A percentile compares a stretch with the other conserved stretches of the same genome.
Conservation (phyloP, 495 filamentous ascomycete species). For the Clohesyomyces aquaticus region DNA sequence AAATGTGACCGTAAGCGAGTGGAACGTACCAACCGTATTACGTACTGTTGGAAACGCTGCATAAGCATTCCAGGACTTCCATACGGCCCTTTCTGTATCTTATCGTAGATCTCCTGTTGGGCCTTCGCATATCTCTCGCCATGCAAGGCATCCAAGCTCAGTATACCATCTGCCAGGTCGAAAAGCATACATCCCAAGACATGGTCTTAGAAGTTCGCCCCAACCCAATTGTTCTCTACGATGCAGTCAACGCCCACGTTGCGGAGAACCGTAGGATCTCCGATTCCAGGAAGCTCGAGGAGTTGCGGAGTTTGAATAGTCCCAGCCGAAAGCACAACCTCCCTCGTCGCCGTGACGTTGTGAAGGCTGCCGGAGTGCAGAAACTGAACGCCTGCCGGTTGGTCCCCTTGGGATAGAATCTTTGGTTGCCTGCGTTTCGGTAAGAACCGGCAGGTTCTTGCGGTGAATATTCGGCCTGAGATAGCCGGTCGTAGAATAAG, state of each 20-base stretch:
- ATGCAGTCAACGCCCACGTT: slow-evolving; percentile 5
- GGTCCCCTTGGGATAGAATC: neutral
- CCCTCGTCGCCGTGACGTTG: slow-evolving; percentile 14
- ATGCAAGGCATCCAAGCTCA: slow-evolving; percentile 20
- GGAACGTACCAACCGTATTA: no score
- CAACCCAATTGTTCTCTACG: slow-evolving; percentile 14
- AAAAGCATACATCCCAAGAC: slow-evolving; percentile 11
- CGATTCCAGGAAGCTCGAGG: slow-evolving; percentile 33
- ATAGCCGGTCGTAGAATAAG: slow-evolving; percentile 17
- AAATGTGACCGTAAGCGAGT: no score
- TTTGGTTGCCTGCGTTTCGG: slow-evolving; percentile 5
- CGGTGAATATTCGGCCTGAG: slow-evolving; percentile 14
- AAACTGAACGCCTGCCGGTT: slow-evolving; percentile 3
- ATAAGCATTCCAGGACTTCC: slow-evolving; percentile 42
- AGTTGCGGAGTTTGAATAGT: slow-evolving; percentile 24
- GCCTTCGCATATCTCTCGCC: slow-evolving; percentile 34
- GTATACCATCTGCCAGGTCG: slow-evolving; percentile 6
- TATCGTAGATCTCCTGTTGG: slow-evolving; percentile 39
- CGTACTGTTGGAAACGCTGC: no score
- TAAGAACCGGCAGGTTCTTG: slow-evolving; percentile 9
- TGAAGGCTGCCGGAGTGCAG: neutral
- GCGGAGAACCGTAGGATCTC: slow-evolving; percentile 11
- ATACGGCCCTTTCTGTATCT: slow-evolving; percentile 40
- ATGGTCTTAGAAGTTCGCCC: slow-evolving; percentile 36
- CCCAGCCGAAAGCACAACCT: slow-evolving; percentile 34